Evolutionary conservation across 2,329 filamentous ascomycete species (phyloP).

Genomic region (Huntiella decipiens): DNA sequence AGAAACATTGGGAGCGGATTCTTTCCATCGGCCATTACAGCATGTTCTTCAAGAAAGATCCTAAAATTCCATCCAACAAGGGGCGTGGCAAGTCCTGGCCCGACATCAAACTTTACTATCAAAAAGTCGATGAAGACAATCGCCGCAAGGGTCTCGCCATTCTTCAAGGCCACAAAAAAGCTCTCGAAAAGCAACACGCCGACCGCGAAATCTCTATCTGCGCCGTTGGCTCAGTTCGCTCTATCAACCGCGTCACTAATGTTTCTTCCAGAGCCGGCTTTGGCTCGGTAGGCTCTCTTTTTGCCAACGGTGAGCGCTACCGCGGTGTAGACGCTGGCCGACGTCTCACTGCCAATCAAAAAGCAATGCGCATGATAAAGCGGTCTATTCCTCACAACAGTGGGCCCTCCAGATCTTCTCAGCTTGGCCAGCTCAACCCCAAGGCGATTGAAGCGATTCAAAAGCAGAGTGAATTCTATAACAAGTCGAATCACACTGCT

Average conservation of each 20-base stretch:
- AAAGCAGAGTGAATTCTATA: too few relatives aligned
- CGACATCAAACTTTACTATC: not conserved
- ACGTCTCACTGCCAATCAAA: too few relatives aligned
- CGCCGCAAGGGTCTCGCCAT: not conserved
- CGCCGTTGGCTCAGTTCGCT: not conserved
- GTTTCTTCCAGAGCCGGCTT: too few relatives aligned
- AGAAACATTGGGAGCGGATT: not conserved
- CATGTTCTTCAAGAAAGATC: not conserved
- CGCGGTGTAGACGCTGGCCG: too few relatives aligned
- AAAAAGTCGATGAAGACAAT: not conserved
- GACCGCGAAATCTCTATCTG: not conserved
- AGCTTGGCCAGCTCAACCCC: too few relatives aligned
- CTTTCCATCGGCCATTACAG: not conserved
- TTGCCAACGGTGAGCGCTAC: too few relatives aligned
- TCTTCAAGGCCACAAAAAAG: not conserved
- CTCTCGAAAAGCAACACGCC: not conserved
- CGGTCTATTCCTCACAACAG: too few relatives aligned
- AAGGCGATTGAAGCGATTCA: too few relatives aligned
- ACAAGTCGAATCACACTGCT: too few relatives aligned
- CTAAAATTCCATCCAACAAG: not conserved
- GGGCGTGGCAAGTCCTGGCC: not conserved
- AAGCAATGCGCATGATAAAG: too few relatives aligned
- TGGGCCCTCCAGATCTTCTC: too few relatives aligned
- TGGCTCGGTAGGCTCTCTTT: too few relatives aligned
- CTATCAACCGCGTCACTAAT: constrained; percentile 6